Evolutionary conservation across 176 grass and related monocot species (phyloP), one percentile per base, ranked within the genome.

Genomic region (Typha latifolia): DNA sequence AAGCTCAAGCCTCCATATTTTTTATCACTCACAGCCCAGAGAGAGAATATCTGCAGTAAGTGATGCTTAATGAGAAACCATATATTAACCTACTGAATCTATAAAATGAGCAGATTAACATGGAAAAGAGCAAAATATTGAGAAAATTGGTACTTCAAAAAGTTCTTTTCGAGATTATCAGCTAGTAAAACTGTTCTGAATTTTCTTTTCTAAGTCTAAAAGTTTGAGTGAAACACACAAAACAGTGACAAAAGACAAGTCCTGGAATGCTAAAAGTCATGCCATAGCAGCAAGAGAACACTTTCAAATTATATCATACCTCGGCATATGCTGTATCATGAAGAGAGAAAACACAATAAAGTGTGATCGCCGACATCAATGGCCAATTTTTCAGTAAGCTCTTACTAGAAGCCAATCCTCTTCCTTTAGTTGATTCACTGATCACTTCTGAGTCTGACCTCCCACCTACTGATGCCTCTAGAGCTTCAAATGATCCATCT

Each of bases 21-120:
- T 80, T 63, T 90, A 24, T 49, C 81, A 76, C 87, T 90, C 51
- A 90, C 82, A 47, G 87, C 65, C 87, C 87, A 90, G 4, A 90
- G 79, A 14, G 87, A 90, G 72, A 90, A 90, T 85, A 85, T 90
- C 87, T 90, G 69, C 62, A 80, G 24, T 77, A 56, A 32, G 0
- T 63, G 79, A 59, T 69, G 51, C 51, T 55, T 4, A 55, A 55
- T 55, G 51, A 55, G 51, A 55, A 55, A 55, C 18, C 51, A 29
- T 29, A 29, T 29, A 29, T 29, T 29, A 29, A 29, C 27, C 27
- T 29, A 3, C 27, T 29, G 27, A 29, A 29, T 29, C 3, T 29
- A 29, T 29, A 29, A 29, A 29, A 29, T 29, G 27, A 29, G 27
- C 27, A 29, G 27, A 29, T 29, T 29, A 29, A 2, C 27, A 29